Conservation (phyloP, 192 early-diverging fungal genomes). For the Cetraspora pellucida region DNA sequence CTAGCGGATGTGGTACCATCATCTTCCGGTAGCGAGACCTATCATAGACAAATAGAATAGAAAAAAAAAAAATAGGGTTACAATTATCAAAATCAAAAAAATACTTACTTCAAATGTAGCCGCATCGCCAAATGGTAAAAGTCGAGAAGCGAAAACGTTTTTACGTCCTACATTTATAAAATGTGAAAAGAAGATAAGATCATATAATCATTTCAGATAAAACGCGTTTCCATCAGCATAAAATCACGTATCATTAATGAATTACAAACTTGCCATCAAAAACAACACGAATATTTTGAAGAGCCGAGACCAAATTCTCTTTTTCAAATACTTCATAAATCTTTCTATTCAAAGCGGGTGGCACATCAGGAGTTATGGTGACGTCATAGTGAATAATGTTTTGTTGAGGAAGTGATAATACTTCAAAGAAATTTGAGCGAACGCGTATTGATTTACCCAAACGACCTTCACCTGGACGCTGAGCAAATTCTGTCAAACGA, state of each 20-base stretch:
- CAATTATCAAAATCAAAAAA: neutral
- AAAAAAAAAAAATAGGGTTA: neutral
- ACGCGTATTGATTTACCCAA: slow-evolving; percentile 50
- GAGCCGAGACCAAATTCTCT: slow-evolving; percentile 48
- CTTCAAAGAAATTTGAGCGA: slow-evolving; percentile 76
- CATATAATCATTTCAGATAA: neutral
- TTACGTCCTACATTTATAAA: slow-evolving; percentile 43
- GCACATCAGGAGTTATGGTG: slow-evolving; percentile 73
- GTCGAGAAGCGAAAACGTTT: slow-evolving; percentile 67
- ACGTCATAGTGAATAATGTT: slow-evolving; percentile 88
- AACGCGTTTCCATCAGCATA: neutral
- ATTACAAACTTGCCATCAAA: slow-evolving; percentile 65
- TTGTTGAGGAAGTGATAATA: slow-evolving; percentile 59
- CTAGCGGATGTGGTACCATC: slow-evolving; percentile 12
- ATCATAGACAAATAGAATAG: neutral
- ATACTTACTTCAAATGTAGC: slow-evolving; percentile 57
- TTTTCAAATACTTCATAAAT: slow-evolving; percentile 68
- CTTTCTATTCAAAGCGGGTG: slow-evolving; percentile 67
- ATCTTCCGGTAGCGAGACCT: slow-evolving; percentile 47
- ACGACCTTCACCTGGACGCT: slow-evolving; percentile 49
- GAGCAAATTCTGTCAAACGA: slow-evolving; percentile 46
- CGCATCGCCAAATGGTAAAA: slow-evolving; percentile 53
- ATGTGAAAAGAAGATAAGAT: neutral
- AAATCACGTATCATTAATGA: neutral
- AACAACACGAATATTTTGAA: slow-evolving; percentile 64